Evolutionary conservation across 495 filamentous ascomycete species (phyloP), one percentile per base, ranked within the genome.

Genomic region (Trichoderma orchidacearum): DNA sequence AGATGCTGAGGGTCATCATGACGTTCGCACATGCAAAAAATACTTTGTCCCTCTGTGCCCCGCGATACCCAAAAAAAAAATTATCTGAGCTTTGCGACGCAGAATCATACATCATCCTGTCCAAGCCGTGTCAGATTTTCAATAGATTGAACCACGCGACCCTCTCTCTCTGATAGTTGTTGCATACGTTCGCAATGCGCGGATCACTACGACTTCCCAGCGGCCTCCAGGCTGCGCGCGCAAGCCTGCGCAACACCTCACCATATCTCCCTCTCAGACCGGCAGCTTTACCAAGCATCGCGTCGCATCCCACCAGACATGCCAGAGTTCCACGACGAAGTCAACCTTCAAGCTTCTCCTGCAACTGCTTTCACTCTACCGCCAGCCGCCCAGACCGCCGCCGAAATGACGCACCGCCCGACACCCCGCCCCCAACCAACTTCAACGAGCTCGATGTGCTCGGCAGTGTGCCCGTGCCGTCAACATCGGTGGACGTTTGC

Each of bases 401-500:
- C 41, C 41, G 21, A 23, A 9, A 13, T 23, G 41, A 48, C 18
- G 5, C 11, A 3, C 41, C 41, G 8, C 18, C 41, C 41, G 41
- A 48, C 1, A 25, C 12, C 5, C n/a, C 63, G 5, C 66, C 67
- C 1, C 54, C 83, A 59, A 93, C 90, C 21, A 86, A 95, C 70
- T 88, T 96, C 60, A 70, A 64, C 13, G 69, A 72, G 12, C 75
- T 97, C 57, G 80, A 98, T 66, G 84, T 98, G 11, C 78, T 96
- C 7, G 84, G 80, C n/a, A 80, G 80, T 58, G 78, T 84, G 7
- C 84, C 90, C 0, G 71, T 80, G 3, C 93, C 93, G 0, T 77
- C 87, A 0, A 95, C 92, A 0, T 78, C 81, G 0, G 79, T 98
- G n/a, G 90, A 96, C 59, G 80, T 84, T 32, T 90, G 85, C 63